phyloP scores from a whole-genome alignment of 1,284 basidiomycete genomes.

The Sanghuangporus sanghuang region DNA sequence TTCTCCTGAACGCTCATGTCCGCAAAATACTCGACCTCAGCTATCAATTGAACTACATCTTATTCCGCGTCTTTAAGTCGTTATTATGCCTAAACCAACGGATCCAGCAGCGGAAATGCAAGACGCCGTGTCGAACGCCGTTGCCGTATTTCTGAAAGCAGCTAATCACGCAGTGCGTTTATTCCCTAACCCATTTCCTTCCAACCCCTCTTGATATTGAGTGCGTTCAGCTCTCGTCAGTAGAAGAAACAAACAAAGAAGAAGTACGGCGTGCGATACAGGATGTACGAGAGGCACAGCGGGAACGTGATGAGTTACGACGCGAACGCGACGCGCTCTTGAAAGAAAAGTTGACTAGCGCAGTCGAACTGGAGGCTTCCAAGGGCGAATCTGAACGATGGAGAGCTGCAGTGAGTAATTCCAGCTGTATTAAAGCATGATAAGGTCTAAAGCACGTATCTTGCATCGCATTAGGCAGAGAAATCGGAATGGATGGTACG shows the following conservation, averaged over 20 bases:
- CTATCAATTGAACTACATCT: not conserved
- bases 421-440: not conserved
- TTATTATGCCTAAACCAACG: not conserved
- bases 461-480: constrained; percentile 35
- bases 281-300: constrained; percentile 42
- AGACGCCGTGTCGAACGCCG: constrained; percentile 15
- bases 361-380: constrained; percentile 43
- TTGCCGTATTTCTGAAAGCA: constrained; percentile 16
- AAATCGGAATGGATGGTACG: constrained; percentile 55
- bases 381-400: constrained; percentile 43
- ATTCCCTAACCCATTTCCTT: not conserved
- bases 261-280: constrained; percentile 41
- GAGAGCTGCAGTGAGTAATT: constrained; percentile 47
- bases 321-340: constrained; percentile 52
- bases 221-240: constrained; percentile 35
- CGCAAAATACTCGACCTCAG: not conserved
- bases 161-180: constrained; percentile 18
- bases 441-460: not conserved
- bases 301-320: constrained; percentile 51
- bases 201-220: not conserved
- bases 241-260: constrained; percentile 39
- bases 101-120: constrained; percentile 5
- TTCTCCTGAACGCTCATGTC: not conserved
- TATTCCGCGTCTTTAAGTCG: not conserved
- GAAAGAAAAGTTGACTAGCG: constrained; percentile 38